Evolutionary conservation across 768 basidiomycete species (phyloP).

Genomic region (Auricularia cornea): DNA sequence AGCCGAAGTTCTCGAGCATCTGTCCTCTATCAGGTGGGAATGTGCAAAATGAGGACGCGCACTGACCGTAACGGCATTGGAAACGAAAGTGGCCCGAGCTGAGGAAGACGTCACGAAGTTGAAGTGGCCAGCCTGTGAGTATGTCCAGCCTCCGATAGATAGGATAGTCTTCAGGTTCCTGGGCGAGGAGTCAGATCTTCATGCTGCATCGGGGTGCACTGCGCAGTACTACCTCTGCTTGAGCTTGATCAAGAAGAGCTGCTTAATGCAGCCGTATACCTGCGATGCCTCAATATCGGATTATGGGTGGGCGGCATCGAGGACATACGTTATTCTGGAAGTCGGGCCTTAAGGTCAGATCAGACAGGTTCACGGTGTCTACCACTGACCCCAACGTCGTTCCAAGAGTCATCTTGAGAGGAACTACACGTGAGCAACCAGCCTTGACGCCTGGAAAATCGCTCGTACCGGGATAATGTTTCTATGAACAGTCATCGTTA

Average conservation of each 20-base stretch:
- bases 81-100: conserved; percentile 49
- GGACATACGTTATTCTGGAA: conserved; percentile 52
- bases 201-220: too few relatives aligned
- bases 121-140: conserved; percentile 63
- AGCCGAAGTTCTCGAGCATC: conserved; percentile 48
- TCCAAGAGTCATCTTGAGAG: neutral
- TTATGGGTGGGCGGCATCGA: too few relatives aligned
- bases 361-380: too few relatives aligned
- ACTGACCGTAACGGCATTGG: conserved; percentile 40
- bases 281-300: too few relatives aligned
- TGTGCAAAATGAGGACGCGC: neutral
- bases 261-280: conserved; percentile 73
- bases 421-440: too few relatives aligned
- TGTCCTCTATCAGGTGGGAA: conserved; percentile 4
- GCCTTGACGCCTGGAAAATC: neutral
- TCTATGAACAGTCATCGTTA: neutral
- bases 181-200: too few relatives aligned
- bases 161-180: conserved; percentile 34
- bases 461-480: conserved; percentile 46
- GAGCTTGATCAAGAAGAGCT: conserved; percentile 29
- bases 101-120: conserved; percentile 46
- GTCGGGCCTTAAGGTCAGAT: neutral
- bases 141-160: conserved; percentile 59
- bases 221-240: neutral
- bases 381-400: conserved; percentile 57